Base-by-base conservation (phyloP, 306 rosid genomes). In the Castanea sativa region DNA sequence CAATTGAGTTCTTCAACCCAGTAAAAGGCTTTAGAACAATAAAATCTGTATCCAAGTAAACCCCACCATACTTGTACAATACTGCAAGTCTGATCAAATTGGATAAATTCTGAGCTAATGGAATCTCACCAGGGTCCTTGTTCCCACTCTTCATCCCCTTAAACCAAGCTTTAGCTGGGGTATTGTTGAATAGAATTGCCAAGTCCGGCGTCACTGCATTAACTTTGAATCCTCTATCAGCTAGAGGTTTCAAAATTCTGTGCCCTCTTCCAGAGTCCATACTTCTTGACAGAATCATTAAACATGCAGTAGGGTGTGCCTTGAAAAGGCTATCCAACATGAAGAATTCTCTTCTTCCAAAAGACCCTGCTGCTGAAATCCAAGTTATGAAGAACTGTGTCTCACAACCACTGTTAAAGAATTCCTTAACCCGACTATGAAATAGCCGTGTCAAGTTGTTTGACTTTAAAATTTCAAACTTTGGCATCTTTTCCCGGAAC, bases 61-160 rank as follows among this genome's bases (percentile, higher is more conserved):
- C 71, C 13, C 96, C 97, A 23, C 97, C 99, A 75, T 92, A 90
- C 73, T 86, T 91, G 87, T 89, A 91, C 7, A 95, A 19, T 78
- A 83, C 80, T 49, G 87, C 90, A 2, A 92, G 91, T 72, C 98
- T 89, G 20, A 93, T 73, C 49, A 95, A 51, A 78, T 95, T 93
- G 6, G 98, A 93, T 68, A 89, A 85, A 55, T 95, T 93, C 83
- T 91, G 98, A 73, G 86, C 81, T 75, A 92, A 75, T 27, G 94
- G 89, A 82, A 92, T 91, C 86, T 84, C 88, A 68, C 99, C 99
- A 6, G 98, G 99, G 78, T 93, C 97, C 71, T 71, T 86, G 20
- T 88, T 87, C 67, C 97, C 99, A 38, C 73, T 74, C 74, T 71
- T 86, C 79, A 95, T 57, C 55, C 77, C 88, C 25, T 73, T 58